phyloP scores from a whole-genome alignment of 2,329 filamentous ascomycete species.

The Aureobasidium uvarum region DNA sequence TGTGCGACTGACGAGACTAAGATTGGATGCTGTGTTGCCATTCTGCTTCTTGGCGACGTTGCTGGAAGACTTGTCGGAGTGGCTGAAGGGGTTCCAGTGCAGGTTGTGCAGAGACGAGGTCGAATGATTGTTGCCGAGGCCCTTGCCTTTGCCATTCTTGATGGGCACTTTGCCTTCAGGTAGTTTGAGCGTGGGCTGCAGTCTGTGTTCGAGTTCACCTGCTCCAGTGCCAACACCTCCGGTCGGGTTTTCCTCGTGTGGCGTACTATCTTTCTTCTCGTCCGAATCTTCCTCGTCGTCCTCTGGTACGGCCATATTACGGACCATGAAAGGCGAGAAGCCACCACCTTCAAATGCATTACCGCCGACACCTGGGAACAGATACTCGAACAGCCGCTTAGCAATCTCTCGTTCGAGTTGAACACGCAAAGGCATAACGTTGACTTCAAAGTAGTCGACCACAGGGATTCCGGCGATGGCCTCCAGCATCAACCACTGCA shows the following conservation, averaged over 20 bases:
- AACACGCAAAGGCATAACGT: constrained; percentile 86
- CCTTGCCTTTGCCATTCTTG: constrained; percentile 34
- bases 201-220: constrained; percentile 74
- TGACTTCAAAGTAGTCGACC: constrained; percentile 95
- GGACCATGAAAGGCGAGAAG: constrained; percentile 62
- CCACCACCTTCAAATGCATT: constrained; percentile 51
- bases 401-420: constrained; percentile 91
- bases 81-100: constrained; percentile 47
- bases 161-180: constrained; percentile 40
- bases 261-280: not conserved
- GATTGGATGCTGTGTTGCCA: constrained; percentile 32
- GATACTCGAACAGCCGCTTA: constrained; percentile 92
- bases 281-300: constrained; percentile 50
- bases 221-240: constrained; percentile 59
- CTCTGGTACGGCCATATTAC: constrained; percentile 49
- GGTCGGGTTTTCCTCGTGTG: not conserved
- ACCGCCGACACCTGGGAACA: constrained; percentile 79
- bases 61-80: constrained; percentile 37
- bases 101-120: constrained; percentile 30
- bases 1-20: constrained; percentile 34
- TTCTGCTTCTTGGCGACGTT: constrained; percentile 29
- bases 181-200: constrained; percentile 74
- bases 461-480: constrained; percentile 97
- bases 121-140: constrained; percentile 36
- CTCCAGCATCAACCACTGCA: constrained; percentile 98